Percentiles rank a stretch among this genome's conserved stretches.
Evolutionary conservation across 108 stramenopile species (phyloP).

Genomic region (Stephanodiscus triporus): DNA sequence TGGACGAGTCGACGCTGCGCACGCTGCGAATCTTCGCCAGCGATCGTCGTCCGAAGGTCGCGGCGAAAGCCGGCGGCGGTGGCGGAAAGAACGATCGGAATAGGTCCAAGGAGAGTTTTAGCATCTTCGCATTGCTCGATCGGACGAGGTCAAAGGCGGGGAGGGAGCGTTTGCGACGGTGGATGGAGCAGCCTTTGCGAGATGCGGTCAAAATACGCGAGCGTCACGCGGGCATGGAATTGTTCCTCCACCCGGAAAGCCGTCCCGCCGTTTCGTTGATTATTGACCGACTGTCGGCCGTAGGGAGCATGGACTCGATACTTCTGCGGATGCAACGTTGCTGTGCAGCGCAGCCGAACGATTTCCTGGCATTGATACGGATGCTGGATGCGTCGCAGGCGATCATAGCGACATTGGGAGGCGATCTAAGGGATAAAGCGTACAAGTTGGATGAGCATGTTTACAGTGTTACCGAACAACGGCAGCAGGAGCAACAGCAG

Average conservation of each 20-base stretch:
- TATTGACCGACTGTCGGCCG: slow-evolving; percentile 55
- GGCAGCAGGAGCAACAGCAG: not conserved
- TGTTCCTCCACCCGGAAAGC: slow-evolving; percentile 69
- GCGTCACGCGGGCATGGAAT: slow-evolving; percentile 84
- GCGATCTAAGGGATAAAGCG: slow-evolving; percentile 51
- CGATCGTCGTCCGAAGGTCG: slow-evolving; percentile 81
- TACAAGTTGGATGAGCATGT: slow-evolving; percentile 30
- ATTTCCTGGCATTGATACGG: slow-evolving; percentile 63
- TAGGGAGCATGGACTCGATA: slow-evolving; percentile 80
- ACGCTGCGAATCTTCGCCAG: slow-evolving; percentile 82
- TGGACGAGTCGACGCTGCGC: slow-evolving; percentile 62
- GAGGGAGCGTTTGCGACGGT: slow-evolving; percentile 78
- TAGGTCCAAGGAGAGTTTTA: slow-evolving; percentile 90
- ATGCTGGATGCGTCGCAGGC: slow-evolving; percentile 67
- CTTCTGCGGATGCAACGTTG: slow-evolving; percentile 88
- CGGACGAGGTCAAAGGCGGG: slow-evolving; percentile 85
- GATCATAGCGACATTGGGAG: slow-evolving; percentile 57
- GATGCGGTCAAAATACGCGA: slow-evolving; percentile 55
- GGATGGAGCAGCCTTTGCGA: slow-evolving; percentile 88
- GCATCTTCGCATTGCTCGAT: slow-evolving; percentile 89
- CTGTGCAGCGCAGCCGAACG: slow-evolving; percentile 55
- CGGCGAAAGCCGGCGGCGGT: slow-evolving; percentile 49
- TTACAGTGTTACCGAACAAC: not conserved
- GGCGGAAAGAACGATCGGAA: slow-evolving; percentile 41
- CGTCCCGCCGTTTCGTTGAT: slow-evolving; percentile 55